Evolutionary conservation across 306 rosid species (phyloP).

Genomic region (Sphenostylis stenocarpa): DNA sequence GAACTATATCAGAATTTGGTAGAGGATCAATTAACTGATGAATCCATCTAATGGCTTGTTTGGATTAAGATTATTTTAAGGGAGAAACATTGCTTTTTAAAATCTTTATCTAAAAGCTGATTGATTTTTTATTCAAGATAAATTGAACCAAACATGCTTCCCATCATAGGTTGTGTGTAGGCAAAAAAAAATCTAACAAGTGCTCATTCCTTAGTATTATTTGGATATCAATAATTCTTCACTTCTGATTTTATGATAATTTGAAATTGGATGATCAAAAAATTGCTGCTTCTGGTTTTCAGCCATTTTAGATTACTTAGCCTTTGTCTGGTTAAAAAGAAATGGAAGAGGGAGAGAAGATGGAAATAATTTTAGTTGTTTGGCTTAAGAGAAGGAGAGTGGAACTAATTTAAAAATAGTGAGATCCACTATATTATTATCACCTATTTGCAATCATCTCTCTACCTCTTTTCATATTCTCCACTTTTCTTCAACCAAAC

Average conservation of each 20-base stretch:
- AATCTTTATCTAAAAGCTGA: neutral
- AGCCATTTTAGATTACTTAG: neutral
- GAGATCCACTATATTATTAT: too few species aligned
- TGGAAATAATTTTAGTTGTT: too few species aligned
- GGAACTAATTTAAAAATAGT: too few species aligned
- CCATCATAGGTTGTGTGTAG: neutral
- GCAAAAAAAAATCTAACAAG: neutral
- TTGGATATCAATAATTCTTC: conserved; percentile 5
- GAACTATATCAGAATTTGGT: conserved; percentile 6
- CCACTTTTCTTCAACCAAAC: too few species aligned
- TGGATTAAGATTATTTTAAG: neutral
- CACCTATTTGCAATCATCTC: too few species aligned
- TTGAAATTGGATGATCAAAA: conserved; percentile 1
- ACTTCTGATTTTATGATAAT: neutral
- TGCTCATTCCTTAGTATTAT: neutral
- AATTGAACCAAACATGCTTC: neutral
- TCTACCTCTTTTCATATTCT: too few species aligned
- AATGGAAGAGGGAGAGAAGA: too few species aligned
- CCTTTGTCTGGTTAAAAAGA: too few species aligned
- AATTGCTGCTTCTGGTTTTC: neutral
- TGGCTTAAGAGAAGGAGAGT: too few species aligned
- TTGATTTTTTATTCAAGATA: neutral
- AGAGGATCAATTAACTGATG: neutral
- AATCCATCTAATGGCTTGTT: conserved; percentile 4
- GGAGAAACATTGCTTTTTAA: neutral